These are phyloP conservation scores for Agrocybe praecox DNA, from an alignment of 768 basidiomycete genomes.

Conservation along the genomic window DNA sequence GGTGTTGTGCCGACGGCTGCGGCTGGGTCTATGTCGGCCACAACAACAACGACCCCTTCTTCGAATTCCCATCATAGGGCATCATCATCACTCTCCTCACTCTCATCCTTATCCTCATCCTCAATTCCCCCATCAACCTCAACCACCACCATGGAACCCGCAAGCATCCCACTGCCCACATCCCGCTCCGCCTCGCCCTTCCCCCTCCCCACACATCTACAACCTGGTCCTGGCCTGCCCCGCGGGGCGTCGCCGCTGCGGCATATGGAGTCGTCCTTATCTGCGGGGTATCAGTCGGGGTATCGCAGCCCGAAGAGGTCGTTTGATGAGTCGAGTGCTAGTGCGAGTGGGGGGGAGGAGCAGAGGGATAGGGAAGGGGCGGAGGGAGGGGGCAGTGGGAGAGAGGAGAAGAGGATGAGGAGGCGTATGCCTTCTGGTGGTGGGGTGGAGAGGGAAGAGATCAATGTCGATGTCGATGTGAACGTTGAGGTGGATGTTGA, in stretches of 20 bases:
- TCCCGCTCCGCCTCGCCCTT: slow-evolving; percentile 26
- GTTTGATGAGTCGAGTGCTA: slow-evolving; percentile 36
- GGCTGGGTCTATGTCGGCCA: neutral
- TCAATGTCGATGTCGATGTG: neutral
- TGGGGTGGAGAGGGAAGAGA: too few species aligned
- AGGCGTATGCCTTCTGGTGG: slow-evolving; percentile 10
- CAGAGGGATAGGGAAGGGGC: slow-evolving; percentile 10
- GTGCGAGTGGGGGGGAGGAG: slow-evolving; percentile 19
- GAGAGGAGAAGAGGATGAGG: slow-evolving; percentile 15
- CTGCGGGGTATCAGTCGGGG: slow-evolving; percentile 16
- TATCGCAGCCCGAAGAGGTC: slow-evolving; percentile 34
- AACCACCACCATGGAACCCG: slow-evolving; percentile 16
- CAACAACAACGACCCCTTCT: neutral
- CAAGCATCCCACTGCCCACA: slow-evolving; percentile 22
- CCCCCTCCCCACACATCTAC: neutral
- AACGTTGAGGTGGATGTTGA: neutral
- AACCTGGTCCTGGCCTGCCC: neutral
- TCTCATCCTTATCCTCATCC: too few species aligned
- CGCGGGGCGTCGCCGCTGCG: neutral
- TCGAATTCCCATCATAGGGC: too few species aligned
- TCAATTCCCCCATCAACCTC: too few species aligned
- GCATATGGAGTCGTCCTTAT: slow-evolving; percentile 5
- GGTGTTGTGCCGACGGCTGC: neutral
- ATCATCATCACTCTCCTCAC: too few species aligned
- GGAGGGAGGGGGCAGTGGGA: neutral